phyloP scores from a whole-genome alignment of 1,284 basidiomycete genomes.

The Papiliotrema terrestris region DNA sequence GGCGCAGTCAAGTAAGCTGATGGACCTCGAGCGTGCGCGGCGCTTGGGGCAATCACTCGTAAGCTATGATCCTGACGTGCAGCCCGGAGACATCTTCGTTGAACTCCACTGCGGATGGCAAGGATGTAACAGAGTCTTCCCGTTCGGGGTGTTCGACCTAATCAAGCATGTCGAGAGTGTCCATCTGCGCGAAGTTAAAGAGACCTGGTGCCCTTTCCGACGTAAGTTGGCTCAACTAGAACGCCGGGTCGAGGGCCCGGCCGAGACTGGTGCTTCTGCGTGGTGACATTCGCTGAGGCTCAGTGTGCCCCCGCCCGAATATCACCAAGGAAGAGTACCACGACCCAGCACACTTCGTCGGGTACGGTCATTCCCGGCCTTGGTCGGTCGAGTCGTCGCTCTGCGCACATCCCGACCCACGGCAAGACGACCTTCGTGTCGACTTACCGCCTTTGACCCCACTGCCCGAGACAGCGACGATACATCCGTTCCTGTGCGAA shows the following conservation, averaged over 20 bases:
- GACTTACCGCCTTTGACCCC: neutral
- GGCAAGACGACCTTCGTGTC: neutral
- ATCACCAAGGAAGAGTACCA: neutral
- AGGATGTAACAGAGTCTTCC: neutral
- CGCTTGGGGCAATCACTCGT: neutral
- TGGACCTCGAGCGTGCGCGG: neutral
- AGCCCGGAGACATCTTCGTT: neutral
- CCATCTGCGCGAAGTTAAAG: conserved; percentile 3
- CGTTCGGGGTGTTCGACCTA: neutral
- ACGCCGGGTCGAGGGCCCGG: neutral
- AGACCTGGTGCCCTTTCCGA: conserved; percentile 9
- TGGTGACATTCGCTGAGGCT: too few species aligned
- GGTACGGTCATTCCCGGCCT: neutral
- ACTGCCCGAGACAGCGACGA: neutral
- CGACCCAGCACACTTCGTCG: neutral
- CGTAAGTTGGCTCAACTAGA: conserved; percentile 5
- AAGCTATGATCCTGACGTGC: neutral
- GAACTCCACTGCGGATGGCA: conserved; percentile 11
- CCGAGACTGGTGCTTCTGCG: too few species aligned
- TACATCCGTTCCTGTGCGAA: neutral
- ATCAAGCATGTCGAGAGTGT: conserved; percentile 4
- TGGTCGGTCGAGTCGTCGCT: neutral
- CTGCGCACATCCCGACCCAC: neutral
- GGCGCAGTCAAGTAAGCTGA: neutral
- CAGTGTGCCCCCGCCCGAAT: neutral